Conservation (phyloP, 108 stramenopile species). For the Conticribra guillardii region DNA sequence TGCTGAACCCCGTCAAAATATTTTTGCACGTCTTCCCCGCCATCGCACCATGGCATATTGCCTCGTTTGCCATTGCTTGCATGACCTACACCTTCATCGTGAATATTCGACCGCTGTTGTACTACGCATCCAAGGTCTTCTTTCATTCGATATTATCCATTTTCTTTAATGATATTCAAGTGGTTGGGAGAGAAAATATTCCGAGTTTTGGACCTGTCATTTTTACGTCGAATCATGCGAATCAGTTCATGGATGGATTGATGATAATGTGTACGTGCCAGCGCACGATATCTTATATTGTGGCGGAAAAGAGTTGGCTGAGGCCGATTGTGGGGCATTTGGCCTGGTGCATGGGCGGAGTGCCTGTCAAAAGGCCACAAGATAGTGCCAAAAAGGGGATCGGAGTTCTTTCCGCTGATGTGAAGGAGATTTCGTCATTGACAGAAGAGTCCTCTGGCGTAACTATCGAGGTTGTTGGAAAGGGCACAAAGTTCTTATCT, state of each 20-base stretch:
- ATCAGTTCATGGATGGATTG: slow-evolving; percentile 96
- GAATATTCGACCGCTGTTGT: slow-evolving; percentile 84
- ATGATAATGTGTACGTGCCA: slow-evolving; percentile 90
- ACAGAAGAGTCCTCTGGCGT: slow-evolving; percentile 17
- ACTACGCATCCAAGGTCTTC: slow-evolving; percentile 84
- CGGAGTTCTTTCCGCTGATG: slow-evolving; percentile 51
- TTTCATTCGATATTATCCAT: slow-evolving; percentile 86
- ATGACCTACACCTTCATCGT: slow-evolving; percentile 78
- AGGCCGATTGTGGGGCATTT: slow-evolving; percentile 91
- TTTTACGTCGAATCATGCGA: slow-evolving; percentile 96
- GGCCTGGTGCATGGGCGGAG: slow-evolving; percentile 91
- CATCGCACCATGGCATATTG: slow-evolving; percentile 83
- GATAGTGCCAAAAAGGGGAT: slow-evolving; percentile 73
- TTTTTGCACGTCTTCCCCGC: slow-evolving; percentile 83
- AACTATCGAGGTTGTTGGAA: slow-evolving; percentile 54
- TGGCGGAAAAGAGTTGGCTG: slow-evolving; percentile 93
- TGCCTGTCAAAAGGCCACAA: slow-evolving; percentile 95
- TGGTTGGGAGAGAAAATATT: slow-evolving; percentile 91
- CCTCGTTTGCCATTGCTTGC: slow-evolving; percentile 59
- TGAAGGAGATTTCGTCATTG: neutral
- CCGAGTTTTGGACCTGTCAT: slow-evolving; percentile 93
- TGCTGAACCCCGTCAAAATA: slow-evolving; percentile 93
- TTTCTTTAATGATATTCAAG: slow-evolving; percentile 88
- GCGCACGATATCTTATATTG: slow-evolving; percentile 89
- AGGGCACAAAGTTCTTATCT: slow-evolving; percentile 59